phyloP scores from a whole-genome alignment of 495 filamentous ascomycete genomes.

The Bombardia bombarda region DNA sequence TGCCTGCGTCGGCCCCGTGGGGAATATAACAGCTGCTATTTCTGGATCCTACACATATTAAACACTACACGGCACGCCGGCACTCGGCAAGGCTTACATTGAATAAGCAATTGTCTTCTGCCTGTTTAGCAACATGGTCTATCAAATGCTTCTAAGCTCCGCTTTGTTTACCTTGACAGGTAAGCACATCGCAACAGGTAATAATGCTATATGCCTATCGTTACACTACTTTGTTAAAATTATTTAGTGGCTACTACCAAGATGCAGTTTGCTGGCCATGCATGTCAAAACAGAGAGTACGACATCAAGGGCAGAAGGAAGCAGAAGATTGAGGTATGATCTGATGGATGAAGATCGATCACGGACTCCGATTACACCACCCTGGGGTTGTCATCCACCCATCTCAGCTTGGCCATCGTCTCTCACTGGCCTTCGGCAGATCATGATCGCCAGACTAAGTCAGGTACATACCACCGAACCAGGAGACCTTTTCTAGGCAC shows the following conservation, averaged over 20 bases:
- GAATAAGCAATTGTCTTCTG: conserved; percentile 5
- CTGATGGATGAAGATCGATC: too few species aligned
- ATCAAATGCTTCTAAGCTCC: too few species aligned
- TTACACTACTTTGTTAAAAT: too few species aligned
- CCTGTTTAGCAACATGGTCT: conserved; percentile 13
- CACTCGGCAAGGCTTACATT: conserved; percentile 18
- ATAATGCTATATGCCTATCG: too few species aligned
- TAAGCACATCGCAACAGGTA: too few species aligned
- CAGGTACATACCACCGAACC: too few species aligned
- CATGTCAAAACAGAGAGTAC: conserved; percentile 6
- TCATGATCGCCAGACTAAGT: conserved; percentile 8
- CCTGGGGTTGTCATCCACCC: background rate
- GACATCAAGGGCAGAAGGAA: conserved; percentile 2
- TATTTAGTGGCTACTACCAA: too few species aligned
- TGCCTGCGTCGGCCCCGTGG: conserved; percentile 12
- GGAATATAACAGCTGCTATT: conserved; percentile 20
- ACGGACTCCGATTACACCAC: too few species aligned
- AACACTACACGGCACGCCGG: conserved; percentile 22
- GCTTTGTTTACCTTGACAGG: too few species aligned
- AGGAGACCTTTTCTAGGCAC: too few species aligned
- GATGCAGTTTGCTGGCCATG: background rate
- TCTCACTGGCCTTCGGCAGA: conserved; percentile 11
- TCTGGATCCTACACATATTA: conserved; percentile 13
- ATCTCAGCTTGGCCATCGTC: background rate
- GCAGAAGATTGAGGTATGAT: conserved; percentile 1